phyloP scores from a whole-genome alignment of 2,329 filamentous ascomycete genomes.

The Nemania sp. region DNA sequence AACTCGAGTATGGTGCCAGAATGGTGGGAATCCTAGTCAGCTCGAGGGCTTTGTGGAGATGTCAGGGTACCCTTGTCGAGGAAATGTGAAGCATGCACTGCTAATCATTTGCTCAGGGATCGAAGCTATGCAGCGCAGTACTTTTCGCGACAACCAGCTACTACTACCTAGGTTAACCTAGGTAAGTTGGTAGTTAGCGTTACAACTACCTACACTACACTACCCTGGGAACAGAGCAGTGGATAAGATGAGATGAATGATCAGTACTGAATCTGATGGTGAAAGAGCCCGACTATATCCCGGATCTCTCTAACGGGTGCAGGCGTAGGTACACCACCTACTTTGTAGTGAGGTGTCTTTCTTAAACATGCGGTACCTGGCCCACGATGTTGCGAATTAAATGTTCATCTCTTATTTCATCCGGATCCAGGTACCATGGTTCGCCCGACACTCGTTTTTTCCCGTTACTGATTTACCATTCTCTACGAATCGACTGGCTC shows the following conservation, averaged over 20 bases:
- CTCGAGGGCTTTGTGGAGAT: slow-evolving; percentile 35
- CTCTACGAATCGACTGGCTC: slow-evolving; percentile 6
- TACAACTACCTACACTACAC: too few species aligned
- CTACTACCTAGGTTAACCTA: too few species aligned
- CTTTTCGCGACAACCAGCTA: neutral
- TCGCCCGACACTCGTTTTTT: too few species aligned
- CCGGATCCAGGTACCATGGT: too few species aligned
- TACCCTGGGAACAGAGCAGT: slow-evolving; percentile 7
- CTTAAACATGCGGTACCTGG: too few species aligned
- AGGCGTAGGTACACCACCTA: too few species aligned
- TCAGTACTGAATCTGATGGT: too few species aligned
- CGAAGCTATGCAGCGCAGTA: slow-evolving; percentile 31
- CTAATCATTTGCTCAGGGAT: slow-evolving; percentile 40
- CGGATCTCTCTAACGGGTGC: too few species aligned
- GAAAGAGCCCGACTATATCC: neutral
- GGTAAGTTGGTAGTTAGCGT: too few species aligned
- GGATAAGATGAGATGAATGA: slow-evolving; percentile 18
- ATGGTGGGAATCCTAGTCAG: slow-evolving; percentile 38
- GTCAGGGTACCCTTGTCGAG: slow-evolving; percentile 37
- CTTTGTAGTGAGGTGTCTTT: too few species aligned
- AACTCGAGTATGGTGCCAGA: slow-evolving; percentile 37
- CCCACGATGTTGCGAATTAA: too few species aligned
- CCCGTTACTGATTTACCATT: neutral
- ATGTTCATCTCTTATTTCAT: too few species aligned
- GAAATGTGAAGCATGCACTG: slow-evolving; percentile 38